A percentile compares a stretch with the other conserved stretches of the same genome.
phyloP scores from a whole-genome alignment of 129 eudicot species.

The sunflower (Helianthus annuus) region HanXRQr2.0-SUNRISE NC_035449.2:59939313-59939812 shows the following conservation, averaged over 20 bases:
- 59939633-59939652: too few relatives aligned
- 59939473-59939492: conserved; percentile 31
- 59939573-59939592: neutral
- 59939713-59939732: too few relatives aligned
- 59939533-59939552: neutral
- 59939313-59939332: conserved; percentile 88
- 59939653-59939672: too few relatives aligned
- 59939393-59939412: conserved; percentile 42
- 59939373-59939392: conserved; percentile 79
- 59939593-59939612: neutral
- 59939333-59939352: conserved; percentile 93
- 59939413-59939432: conserved; percentile 2
- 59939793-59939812: too few relatives aligned
- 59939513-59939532: neutral
- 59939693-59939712: too few relatives aligned
- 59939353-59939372: conserved; percentile 83
- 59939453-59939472: conserved; percentile 23
- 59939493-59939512: conserved; percentile 7
- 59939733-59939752: too few relatives aligned
- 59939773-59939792: too few relatives aligned
- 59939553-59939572: too few relatives aligned
- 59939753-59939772: too few relatives aligned
- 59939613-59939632: neutral
- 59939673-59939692: too few relatives aligned
- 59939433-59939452: conserved; percentile 21